Base-by-base conservation (phyloP, 2,329 filamentous ascomycete genomes). In the Phaeosphaeriaceae sp. region DNA sequence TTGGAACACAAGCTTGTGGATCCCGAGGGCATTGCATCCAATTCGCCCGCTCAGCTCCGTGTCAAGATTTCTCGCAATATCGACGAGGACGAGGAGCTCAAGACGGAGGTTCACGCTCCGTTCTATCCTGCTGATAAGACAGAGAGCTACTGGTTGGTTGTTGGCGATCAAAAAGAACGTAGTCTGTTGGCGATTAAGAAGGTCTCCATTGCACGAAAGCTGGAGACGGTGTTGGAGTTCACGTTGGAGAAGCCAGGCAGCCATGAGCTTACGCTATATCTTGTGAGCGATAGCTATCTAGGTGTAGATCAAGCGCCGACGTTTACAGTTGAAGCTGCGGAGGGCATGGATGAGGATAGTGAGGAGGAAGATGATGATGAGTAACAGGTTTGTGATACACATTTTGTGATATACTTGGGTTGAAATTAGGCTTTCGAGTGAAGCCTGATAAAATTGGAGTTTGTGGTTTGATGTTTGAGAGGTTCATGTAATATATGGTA, bases 91-190 rank as follows among this genome's bases (percentile, higher is more conserved):
- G 85, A 88, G 44, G 87, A 83, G 17, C 83, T 89, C 13, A 91
- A 97, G 71, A 84, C 88, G 2, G 87, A 87, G 1, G 95, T 97
- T 2, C 92, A 97, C 70, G 92, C 93, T 42, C 94, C 94, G 0
- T 99, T 97, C 81, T 99, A 94, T 71, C 92, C 94, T 1, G 80
- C 75, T 41, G 88, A 88, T 74, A 99, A 99, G 82, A 88, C 90
- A 79, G 94, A 99, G 81, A 96, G 94, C 71, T 99, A 92, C 92
- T 99, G 94, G 94, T 78, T 99, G 47, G 90, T 99, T 16, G 90
- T 99, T 28, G 93, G 92, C 23, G 92, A 97, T 63, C 92, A 97
- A 77, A 88, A 85, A 72, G 90, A 88, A 33, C 93, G 91, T 79
- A 92, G 83, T 56, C 79, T 99, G 54, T 80, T 97, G 49, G 92